A percentile compares a stretch with the other conserved stretches of the same genome.
phyloP scores from a whole-genome alignment of 2,329 filamentous ascomycete genomes.

The Scedosporium apiospermum region DNA sequence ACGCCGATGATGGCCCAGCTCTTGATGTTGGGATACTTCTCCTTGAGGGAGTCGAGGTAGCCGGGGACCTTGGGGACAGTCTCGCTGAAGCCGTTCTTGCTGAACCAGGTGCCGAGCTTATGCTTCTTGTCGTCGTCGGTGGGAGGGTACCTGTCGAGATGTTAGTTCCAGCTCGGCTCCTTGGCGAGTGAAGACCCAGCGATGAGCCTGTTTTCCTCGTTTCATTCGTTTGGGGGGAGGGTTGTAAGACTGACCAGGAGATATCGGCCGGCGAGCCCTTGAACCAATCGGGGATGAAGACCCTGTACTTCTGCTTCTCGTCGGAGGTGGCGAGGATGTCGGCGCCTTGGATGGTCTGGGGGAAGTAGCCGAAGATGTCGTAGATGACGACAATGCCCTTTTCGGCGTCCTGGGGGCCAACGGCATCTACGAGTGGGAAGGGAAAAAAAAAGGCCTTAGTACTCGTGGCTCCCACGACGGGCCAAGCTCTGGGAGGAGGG shows the following conservation, averaged over 20 bases:
- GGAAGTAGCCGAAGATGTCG: conserved; percentile 63
- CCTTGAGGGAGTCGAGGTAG: conserved; percentile 43
- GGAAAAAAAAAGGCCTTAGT: not conserved
- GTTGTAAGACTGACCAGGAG: conserved; percentile 31
- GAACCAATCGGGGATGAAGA: conserved; percentile 92
- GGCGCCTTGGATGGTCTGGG: conserved; percentile 60
- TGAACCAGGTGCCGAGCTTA: conserved; percentile 49
- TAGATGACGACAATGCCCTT: conserved; percentile 54
- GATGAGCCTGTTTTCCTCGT: not conserved
- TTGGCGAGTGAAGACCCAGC: too few relatives aligned
- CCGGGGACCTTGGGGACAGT: conserved; percentile 40
- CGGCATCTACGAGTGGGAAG: conserved; percentile 27
- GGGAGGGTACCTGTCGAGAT: conserved; percentile 43
- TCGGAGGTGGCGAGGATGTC: conserved; percentile 53
- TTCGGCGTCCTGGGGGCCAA: conserved; percentile 34
- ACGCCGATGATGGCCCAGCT: conserved; percentile 54
- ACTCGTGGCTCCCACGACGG: too few relatives aligned
- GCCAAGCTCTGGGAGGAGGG: too few relatives aligned
- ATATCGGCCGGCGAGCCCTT: conserved; percentile 57
- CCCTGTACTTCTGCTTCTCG: conserved; percentile 58
- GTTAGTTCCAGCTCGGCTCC: too few relatives aligned
- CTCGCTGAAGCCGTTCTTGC: conserved; percentile 35
- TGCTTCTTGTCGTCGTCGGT: conserved; percentile 54
- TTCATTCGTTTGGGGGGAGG: not conserved
- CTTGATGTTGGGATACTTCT: conserved; percentile 43